A percentile compares a stretch with the other conserved stretches of the same genome.
Evolutionary conservation across 192 early-diverging fungal genomes (phyloP).

Genomic region (Pilobolus umbonatus): DNA sequence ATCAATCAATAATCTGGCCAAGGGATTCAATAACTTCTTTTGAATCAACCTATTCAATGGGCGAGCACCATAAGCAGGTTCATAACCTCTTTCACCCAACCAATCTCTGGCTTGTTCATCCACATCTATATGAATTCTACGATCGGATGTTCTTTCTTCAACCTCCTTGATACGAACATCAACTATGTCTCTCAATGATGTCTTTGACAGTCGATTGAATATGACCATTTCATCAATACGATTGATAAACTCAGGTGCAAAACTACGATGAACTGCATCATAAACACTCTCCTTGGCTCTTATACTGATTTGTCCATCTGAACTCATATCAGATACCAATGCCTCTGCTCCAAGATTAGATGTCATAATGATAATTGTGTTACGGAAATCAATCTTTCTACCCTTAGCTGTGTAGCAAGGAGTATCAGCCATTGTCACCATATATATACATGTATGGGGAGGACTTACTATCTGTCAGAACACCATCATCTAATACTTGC

Average conservation of each 20-base stretch:
- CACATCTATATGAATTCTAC: constrained; percentile 51
- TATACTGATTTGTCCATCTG: constrained; percentile 21
- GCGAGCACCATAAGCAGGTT: constrained; percentile 65
- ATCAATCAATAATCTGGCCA: constrained; percentile 61
- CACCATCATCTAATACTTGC: constrained; percentile 90
- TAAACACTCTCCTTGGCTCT: constrained; percentile 61
- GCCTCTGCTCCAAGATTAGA: constrained; percentile 33
- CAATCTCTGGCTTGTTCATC: constrained; percentile 52
- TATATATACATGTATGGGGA: background rate
- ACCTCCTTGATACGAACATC: constrained; percentile 70
- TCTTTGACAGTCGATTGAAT: constrained; percentile 66
- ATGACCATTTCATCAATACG: constrained; percentile 89
- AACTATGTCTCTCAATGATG: constrained; percentile 67
- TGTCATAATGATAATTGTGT: constrained; percentile 95
- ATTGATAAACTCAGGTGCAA: constrained; percentile 96
- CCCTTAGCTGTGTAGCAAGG: constrained; percentile 61
- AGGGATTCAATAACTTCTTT: constrained; percentile 51
- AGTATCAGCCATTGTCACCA: background rate
- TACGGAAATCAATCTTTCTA: constrained; percentile 87
- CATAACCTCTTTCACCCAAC: constrained; percentile 61
- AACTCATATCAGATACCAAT: constrained; percentile 29
- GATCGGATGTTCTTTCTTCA: constrained; percentile 50
- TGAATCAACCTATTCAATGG: constrained; percentile 68
- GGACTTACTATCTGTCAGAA: constrained; percentile 72
- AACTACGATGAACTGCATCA: constrained; percentile 68